A percentile compares a stretch with the other conserved stretches of the same genome.
These are phyloP conservation scores for Pseudogymnoascus sp. DNA, from an alignment of 2,329 filamentous ascomycete genomes.

Conservation along the genomic window DNA sequence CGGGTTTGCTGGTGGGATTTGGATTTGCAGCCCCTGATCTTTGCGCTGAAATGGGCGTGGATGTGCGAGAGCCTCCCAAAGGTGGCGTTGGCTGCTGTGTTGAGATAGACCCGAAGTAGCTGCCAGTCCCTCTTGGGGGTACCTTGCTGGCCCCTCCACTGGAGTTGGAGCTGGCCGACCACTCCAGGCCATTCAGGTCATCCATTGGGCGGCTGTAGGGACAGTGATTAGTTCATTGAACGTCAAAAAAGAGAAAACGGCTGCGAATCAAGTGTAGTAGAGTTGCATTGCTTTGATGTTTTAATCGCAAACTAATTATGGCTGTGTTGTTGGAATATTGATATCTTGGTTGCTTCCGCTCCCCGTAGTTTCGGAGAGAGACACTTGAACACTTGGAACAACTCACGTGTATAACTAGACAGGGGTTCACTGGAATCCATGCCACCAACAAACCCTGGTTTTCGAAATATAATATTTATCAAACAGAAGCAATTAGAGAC, in stretches of 20 bases:
- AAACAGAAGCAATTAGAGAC: background rate
- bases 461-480: background rate
- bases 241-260: background rate
- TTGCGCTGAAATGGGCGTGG: conserved; percentile 46
- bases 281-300: conserved; percentile 3
- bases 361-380: background rate
- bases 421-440: background rate
- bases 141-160: conserved; percentile 35
- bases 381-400: background rate
- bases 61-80: conserved; percentile 46
- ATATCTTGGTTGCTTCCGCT: conserved; percentile 9
- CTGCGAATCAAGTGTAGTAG: background rate
- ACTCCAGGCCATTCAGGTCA: conserved; percentile 55
- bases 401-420: background rate
- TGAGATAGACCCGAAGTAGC: conserved; percentile 35
- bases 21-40: conserved; percentile 34
- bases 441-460: background rate
- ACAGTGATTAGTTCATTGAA: conserved; percentile 5
- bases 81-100: conserved; percentile 45
- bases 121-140: conserved; percentile 37
- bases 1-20: conserved; percentile 28
- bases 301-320: conserved; percentile 9
- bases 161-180: conserved; percentile 39
- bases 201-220: conserved; percentile 41
- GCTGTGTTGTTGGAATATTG: conserved; percentile 5